Percentiles rank a stretch among this genome's conserved stretches.
phyloP scores from a whole-genome alignment of 345 rosid species.

The Mercurialis annua region DNA sequence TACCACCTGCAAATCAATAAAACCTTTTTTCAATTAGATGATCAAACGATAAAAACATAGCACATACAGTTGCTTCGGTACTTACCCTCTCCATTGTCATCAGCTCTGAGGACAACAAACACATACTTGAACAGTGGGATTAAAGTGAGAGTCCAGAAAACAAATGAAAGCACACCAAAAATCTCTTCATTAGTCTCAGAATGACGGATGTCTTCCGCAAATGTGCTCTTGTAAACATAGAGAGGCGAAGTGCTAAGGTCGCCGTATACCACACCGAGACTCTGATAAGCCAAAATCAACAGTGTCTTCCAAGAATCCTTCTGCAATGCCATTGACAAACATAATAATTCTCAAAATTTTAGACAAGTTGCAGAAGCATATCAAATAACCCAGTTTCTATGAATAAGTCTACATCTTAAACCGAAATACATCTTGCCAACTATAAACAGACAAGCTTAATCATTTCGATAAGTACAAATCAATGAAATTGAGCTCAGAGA shows the following conservation, averaged over 20 bases:
- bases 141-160: slow-evolving; percentile 98
- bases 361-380: not conserved
- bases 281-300: slow-evolving; percentile 86
- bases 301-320: slow-evolving; percentile 85
- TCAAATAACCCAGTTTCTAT: slow-evolving; percentile 3
- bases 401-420: not conserved
- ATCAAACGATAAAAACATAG: not conserved
- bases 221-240: slow-evolving; percentile 91
- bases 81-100: slow-evolving; percentile 97
- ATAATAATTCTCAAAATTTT: not conserved
- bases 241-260: slow-evolving; percentile 94
- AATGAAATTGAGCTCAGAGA: slow-evolving; percentile 10
- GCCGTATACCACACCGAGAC: slow-evolving; percentile 97
- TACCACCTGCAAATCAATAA: slow-evolving; percentile 58
- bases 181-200: slow-evolving; percentile 95
- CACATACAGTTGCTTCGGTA: not conserved
- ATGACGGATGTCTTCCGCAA: slow-evolving; percentile 93
- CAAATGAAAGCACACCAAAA: slow-evolving; percentile 85
- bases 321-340: slow-evolving; percentile 33
- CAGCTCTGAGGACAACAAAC: slow-evolving; percentile 91
- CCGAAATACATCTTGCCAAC: not conserved
- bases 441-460: not conserved
- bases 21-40: slow-evolving; percentile 2
- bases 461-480: slow-evolving; percentile 2
- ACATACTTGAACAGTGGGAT: slow-evolving; percentile 91